phyloP scores from a whole-genome alignment of 1,139 yeast species.

The Hansenula sp. region DNA sequence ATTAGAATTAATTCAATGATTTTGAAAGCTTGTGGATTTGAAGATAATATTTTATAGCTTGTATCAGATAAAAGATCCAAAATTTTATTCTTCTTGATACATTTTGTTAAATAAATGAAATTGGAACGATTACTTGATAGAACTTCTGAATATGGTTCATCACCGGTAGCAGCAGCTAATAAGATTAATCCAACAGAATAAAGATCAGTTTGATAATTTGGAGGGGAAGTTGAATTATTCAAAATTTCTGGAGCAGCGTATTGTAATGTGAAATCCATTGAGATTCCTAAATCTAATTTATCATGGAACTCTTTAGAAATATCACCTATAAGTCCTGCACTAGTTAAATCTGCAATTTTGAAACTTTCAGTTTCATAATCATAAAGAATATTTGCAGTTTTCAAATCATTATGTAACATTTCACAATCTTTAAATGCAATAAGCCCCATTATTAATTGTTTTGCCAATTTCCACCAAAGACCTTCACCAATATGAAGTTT shows the following conservation, averaged over 20 bases:
- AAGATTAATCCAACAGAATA: constrained; percentile 32
- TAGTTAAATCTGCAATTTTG: constrained; percentile 35
- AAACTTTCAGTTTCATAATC: constrained; percentile 17
- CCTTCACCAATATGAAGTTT: constrained; percentile 21
- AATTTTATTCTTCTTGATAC: constrained; percentile 18
- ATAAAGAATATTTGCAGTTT: constrained; percentile 31
- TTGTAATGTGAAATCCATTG: constrained; percentile 32
- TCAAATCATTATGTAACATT: constrained; percentile 33
- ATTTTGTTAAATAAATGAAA: constrained; percentile 13
- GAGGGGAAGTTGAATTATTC: constrained; percentile 16
- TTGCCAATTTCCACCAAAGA: constrained; percentile 28
- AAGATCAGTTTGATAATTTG: constrained; percentile 27
- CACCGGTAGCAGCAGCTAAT: constrained; percentile 30
- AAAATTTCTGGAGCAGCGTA: constrained; percentile 34
- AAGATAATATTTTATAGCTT: constrained; percentile 3
- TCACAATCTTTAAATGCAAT: constrained; percentile 21
- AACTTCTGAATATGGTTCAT: constrained; percentile 26
- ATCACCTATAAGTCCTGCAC: constrained; percentile 22
- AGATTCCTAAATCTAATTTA: constrained; percentile 11
- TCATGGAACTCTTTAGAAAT: constrained; percentile 8
- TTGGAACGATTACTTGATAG: constrained; percentile 6
- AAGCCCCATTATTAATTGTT: constrained; percentile 23
- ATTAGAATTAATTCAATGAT: constrained; percentile 13
- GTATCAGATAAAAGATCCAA: constrained; percentile 10
- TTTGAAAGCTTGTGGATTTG: constrained; percentile 7